Evolutionary conservation across 495 filamentous ascomycete species (phyloP).

Genomic region (Apodospora peruviana): DNA sequence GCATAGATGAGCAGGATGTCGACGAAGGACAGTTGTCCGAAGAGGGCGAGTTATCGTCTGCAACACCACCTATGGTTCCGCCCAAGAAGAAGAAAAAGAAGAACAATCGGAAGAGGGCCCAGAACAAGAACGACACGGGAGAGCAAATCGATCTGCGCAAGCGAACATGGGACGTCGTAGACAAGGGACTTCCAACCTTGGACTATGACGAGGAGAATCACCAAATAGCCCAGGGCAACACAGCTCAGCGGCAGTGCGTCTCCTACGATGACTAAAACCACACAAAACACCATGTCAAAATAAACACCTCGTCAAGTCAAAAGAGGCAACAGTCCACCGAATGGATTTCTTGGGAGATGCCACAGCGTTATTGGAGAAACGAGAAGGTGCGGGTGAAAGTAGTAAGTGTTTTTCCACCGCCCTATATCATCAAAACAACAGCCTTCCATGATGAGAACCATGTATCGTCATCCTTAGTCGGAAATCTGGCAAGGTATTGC

Average conservation of each 20-base stretch:
- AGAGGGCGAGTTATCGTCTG: slow-evolving; percentile 23
- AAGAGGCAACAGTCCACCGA: background rate
- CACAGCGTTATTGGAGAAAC: too few species aligned
- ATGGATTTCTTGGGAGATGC: too few species aligned
- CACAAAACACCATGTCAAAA: background rate
- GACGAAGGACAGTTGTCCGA: slow-evolving; percentile 6
- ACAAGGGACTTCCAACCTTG: slow-evolving; percentile 44
- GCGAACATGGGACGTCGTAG: slow-evolving; percentile 54
- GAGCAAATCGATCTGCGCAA: slow-evolving; percentile 50
- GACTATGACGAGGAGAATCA: slow-evolving; percentile 39
- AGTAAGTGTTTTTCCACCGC: background rate
- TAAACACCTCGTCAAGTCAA: background rate
- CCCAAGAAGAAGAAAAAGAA: slow-evolving; percentile 25
- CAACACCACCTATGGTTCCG: slow-evolving; percentile 21
- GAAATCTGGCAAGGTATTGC: background rate
- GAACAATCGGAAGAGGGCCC: slow-evolving; percentile 25
- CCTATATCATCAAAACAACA: background rate
- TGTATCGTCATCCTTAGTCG: background rate
- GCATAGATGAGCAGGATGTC: slow-evolving; percentile 3
- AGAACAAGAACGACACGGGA: slow-evolving; percentile 33
- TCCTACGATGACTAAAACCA: slow-evolving; percentile 49
- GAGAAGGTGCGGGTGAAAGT: background rate
- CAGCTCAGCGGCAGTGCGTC: slow-evolving; percentile 37
- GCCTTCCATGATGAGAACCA: background rate
- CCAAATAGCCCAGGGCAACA: slow-evolving; percentile 10